These are phyloP conservation scores for Centaurea solstitialis DNA, from an alignment of 129 eudicot species.

Conservation along the genomic window DNA sequence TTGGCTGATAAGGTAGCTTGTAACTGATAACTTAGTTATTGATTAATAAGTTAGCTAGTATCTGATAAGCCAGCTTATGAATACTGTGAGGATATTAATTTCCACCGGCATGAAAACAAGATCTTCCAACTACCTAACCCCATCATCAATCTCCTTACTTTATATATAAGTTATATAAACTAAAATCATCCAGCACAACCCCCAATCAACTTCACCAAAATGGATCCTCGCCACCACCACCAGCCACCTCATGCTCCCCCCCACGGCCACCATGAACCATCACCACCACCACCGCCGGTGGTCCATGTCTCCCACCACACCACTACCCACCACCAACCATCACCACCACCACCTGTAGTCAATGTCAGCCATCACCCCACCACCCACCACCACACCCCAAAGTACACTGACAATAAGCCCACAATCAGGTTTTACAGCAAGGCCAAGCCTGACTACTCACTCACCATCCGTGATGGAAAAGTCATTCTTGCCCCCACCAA, in stretches of 20 bases:
- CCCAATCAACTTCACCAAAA: constrained; percentile 1
- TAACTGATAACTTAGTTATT: too few species aligned
- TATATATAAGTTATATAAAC: constrained; percentile 18
- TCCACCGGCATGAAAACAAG: constrained; percentile 21
- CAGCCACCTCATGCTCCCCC: constrained; percentile 6
- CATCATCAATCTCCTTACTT: not conserved
- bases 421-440: constrained; percentile 56
- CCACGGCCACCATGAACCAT: constrained; percentile 21
- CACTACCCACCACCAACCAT: constrained; percentile 10
- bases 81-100: too few species aligned
- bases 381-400: constrained; percentile 28
- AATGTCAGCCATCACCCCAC: constrained; percentile 11
- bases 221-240: constrained; percentile 29
- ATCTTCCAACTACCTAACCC: constrained; percentile 18
- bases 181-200: not conserved
- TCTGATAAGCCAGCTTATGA: too few species aligned
- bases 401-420: constrained; percentile 39
- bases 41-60: too few species aligned
- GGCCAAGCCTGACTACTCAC: constrained; percentile 61
- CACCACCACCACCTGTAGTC: constrained; percentile 14
- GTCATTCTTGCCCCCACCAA: constrained; percentile 59
- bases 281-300: constrained; percentile 6
- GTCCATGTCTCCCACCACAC: constrained; percentile 20
- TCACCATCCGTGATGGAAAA: constrained; percentile 56
- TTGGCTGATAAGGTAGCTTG: too few species aligned